These are phyloP conservation scores for Leptographium wingfieldii DNA, from an alignment of 2,329 filamentous ascomycete genomes.

Conservation along the genomic window DNA sequence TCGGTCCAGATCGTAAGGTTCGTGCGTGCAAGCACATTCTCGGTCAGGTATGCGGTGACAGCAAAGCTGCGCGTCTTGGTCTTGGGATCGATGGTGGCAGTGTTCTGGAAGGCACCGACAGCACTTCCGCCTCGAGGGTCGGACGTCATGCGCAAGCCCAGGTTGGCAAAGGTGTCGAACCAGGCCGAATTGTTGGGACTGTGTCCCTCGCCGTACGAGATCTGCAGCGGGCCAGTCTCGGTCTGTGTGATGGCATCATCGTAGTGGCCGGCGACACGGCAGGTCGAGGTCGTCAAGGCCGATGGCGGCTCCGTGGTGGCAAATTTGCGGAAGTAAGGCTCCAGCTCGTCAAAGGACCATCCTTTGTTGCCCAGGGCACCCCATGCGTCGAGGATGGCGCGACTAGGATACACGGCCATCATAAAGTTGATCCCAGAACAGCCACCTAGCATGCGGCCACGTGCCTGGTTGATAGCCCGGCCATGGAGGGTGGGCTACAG, in stretches of 20 bases:
- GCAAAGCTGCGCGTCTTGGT: slow-evolving; percentile 9
- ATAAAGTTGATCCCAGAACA: slow-evolving; percentile 48
- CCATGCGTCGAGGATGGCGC: slow-evolving; percentile 43
- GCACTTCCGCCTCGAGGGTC: slow-evolving; percentile 17
- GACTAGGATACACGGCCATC: slow-evolving; percentile 35
- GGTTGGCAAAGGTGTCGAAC: slow-evolving; percentile 22
- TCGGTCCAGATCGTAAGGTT: slow-evolving; percentile 12
- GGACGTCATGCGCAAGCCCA: slow-evolving; percentile 20
- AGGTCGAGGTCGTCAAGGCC: slow-evolving; percentile 15
- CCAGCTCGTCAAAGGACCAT: slow-evolving; percentile 38
- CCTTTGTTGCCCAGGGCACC: slow-evolving; percentile 42
- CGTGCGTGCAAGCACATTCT: slow-evolving; percentile 2
- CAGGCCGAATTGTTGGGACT: slow-evolving; percentile 21
- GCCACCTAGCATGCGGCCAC: slow-evolving; percentile 42
- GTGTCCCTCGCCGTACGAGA: slow-evolving; percentile 24
- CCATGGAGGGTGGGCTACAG: slow-evolving; percentile 13
- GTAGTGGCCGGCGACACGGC: slow-evolving; percentile 21
- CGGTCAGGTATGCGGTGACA: slow-evolving; percentile 9
- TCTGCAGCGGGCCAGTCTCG: slow-evolving; percentile 22
- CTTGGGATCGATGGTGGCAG: slow-evolving; percentile 8
- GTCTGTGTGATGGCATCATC: slow-evolving; percentile 10
- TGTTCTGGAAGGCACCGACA: slow-evolving; percentile 6
- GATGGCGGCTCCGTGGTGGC: slow-evolving; percentile 19
- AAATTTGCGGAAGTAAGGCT: slow-evolving; percentile 23
- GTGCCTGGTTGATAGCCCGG: slow-evolving; percentile 19